phyloP scores from a whole-genome alignment of 31 red algal species.

The Odonthalia washingtoniensis region DNA sequence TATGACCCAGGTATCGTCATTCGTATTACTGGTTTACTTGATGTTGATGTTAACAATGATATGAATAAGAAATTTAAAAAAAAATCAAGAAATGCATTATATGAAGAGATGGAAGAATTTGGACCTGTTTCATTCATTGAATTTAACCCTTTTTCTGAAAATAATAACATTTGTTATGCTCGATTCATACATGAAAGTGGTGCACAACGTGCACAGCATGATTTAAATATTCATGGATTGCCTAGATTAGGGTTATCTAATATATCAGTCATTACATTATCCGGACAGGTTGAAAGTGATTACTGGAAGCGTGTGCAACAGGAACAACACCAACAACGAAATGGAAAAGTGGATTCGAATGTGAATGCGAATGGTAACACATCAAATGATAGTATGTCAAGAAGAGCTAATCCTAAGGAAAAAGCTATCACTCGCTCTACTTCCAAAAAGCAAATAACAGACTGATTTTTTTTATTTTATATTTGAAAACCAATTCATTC shows the following conservation, averaged over 20 bases:
- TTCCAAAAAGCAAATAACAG: too few species aligned
- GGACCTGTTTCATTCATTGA: background rate
- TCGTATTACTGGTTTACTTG: background rate
- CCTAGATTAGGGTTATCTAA: background rate
- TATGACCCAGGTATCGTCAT: background rate
- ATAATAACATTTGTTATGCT: background rate
- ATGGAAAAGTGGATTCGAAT: too few species aligned
- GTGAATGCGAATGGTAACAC: too few species aligned
- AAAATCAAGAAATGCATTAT: background rate
- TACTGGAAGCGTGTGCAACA: background rate
- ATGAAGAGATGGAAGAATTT: background rate
- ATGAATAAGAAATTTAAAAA: background rate
- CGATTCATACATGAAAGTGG: background rate
- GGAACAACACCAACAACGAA: too few species aligned
- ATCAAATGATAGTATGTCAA: too few species aligned
- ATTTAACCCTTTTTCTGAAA: background rate
- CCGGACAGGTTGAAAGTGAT: background rate
- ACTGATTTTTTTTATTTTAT: too few species aligned
- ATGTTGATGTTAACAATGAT: too few species aligned
- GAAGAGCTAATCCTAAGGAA: too few species aligned
- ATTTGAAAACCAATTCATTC: slow-evolving; percentile 44
- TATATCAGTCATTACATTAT: background rate
- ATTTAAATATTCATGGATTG: background rate
- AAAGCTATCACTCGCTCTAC: too few species aligned
- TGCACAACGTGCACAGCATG: background rate